Percentiles rank a stretch among this genome's conserved stretches.
phyloP scores from a whole-genome alignment of 2,329 filamentous ascomycete genomes.

The Dothiorella sarmentorum region DNA sequence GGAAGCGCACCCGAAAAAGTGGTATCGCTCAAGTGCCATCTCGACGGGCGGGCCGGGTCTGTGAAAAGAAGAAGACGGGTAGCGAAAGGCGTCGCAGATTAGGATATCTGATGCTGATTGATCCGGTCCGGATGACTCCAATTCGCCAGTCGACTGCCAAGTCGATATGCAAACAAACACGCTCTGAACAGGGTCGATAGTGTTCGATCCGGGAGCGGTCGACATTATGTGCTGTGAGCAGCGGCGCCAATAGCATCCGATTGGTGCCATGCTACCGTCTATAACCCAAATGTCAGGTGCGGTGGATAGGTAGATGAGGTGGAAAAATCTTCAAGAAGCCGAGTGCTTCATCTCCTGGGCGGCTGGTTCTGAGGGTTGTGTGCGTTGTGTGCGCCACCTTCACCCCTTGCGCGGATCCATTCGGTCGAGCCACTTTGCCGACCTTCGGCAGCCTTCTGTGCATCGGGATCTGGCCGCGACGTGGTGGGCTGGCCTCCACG shows the following conservation, averaged over 20 bases:
- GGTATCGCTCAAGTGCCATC: not conserved
- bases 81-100: slow-evolving; percentile 1
- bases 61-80: not conserved
- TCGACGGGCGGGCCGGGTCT: not conserved
- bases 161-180: slow-evolving; percentile 6
- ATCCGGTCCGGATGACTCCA: not conserved
- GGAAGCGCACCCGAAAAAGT: slow-evolving; percentile 3
- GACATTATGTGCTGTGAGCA: not conserved
- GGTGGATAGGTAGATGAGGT: not conserved
- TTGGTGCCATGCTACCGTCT: not conserved
- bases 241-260: not conserved
- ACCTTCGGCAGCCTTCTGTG: slow-evolving; percentile 47
- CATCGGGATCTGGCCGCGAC: slow-evolving; percentile 41
- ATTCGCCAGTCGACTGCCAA: not conserved
- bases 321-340: not conserved
- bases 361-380: slow-evolving; percentile 39
- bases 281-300: not conserved
- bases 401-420: slow-evolving; percentile 36
- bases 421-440: slow-evolving; percentile 39
- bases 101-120: slow-evolving; percentile 4
- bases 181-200: not conserved
- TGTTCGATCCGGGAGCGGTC: not conserved
- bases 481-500: slow-evolving; percentile 20
- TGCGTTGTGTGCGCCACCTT: slow-evolving; percentile 35
- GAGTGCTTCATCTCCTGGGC: slow-evolving; percentile 29